Percentiles rank a stretch among this genome's conserved stretches.
Conservation (phyloP, 768 basidiomycete genomes). For the Coprinopsis strossmayeri region DNA sequence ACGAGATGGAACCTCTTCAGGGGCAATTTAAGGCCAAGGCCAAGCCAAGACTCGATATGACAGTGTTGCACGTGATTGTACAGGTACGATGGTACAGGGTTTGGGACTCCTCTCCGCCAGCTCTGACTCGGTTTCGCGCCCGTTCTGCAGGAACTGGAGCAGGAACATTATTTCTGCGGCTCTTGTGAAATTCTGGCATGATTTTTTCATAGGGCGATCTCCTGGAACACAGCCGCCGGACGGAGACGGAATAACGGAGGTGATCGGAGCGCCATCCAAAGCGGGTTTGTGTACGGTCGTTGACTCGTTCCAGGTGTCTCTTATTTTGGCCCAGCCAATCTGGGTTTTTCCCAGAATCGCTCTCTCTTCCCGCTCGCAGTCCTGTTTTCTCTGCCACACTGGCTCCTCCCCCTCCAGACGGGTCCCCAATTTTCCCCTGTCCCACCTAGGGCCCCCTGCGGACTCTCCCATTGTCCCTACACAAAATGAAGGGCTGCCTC, state of each 20-base stretch:
- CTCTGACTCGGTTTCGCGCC: neutral
- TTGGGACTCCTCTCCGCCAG: too few relatives aligned
- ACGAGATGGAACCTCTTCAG: too few relatives aligned
- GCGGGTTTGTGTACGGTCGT: slow-evolving; percentile 3
- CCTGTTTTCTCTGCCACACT: neutral
- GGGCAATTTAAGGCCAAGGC: too few relatives aligned
- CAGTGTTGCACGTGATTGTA: neutral
- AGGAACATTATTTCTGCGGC: too few relatives aligned
- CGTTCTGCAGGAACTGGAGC: too few relatives aligned
- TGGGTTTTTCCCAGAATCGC: slow-evolving; percentile 7
- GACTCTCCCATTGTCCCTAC: neutral
- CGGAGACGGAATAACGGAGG: slow-evolving; percentile 12
- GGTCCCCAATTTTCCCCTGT: neutral
- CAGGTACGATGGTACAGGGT: neutral
- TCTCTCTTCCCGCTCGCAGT: neutral
- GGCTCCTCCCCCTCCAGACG: neutral
- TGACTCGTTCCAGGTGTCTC: slow-evolving; percentile 6
- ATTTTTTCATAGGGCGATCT: neutral
- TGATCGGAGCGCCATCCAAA: slow-evolving; percentile 9
- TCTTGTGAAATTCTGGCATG: neutral
- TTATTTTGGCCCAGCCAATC: slow-evolving; percentile 5
- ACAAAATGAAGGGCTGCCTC: slow-evolving; percentile 5
- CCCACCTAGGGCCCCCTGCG: neutral
- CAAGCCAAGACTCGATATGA: neutral
- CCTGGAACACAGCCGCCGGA: slow-evolving; percentile 11